phyloP scores from a whole-genome alignment of 1,284 basidiomycete genomes.

The Cryptococcus neoformans region DNA sequence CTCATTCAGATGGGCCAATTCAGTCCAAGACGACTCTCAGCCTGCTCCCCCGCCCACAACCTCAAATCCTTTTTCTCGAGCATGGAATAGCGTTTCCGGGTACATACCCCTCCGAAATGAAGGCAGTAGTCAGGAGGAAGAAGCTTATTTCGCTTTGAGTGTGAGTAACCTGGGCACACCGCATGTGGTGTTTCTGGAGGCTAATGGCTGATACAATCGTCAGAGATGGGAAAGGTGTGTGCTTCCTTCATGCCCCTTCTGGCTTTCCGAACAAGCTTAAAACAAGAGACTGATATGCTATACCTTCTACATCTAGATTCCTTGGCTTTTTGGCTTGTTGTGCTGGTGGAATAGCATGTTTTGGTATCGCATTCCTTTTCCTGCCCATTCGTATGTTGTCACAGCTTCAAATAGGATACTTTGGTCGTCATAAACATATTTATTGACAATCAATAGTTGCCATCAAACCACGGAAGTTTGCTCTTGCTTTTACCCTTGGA shows the following conservation, averaged over 20 bases:
- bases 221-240: conserved; percentile 45
- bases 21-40: conserved; percentile 68
- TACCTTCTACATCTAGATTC: conserved; percentile 55
- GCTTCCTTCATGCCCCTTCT: neutral
- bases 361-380: conserved; percentile 90
- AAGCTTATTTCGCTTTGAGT: conserved; percentile 92
- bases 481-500: conserved; percentile 70
- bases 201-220: conserved; percentile 7
- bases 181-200: conserved; percentile 17
- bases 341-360: conserved; percentile 87
- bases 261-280: neutral
- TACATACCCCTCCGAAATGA: conserved; percentile 85
- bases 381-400: conserved; percentile 61
- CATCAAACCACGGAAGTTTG: conserved; percentile 82
- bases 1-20: conserved; percentile 79
- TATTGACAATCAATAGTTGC: conserved; percentile 52
- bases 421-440: neutral
- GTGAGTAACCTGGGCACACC: conserved; percentile 47
- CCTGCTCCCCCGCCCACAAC: conserved; percentile 44
- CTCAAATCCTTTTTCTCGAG: conserved; percentile 54
- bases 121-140: conserved; percentile 88
- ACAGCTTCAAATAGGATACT: neutral
- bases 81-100: conserved; percentile 58
- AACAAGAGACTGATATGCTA: neutral
- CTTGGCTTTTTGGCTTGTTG: conserved; percentile 92